These are phyloP conservation scores for Entomortierella beljakovae DNA, from an alignment of 192 early-diverging fungal genomes.

Conservation along the genomic window DNA sequence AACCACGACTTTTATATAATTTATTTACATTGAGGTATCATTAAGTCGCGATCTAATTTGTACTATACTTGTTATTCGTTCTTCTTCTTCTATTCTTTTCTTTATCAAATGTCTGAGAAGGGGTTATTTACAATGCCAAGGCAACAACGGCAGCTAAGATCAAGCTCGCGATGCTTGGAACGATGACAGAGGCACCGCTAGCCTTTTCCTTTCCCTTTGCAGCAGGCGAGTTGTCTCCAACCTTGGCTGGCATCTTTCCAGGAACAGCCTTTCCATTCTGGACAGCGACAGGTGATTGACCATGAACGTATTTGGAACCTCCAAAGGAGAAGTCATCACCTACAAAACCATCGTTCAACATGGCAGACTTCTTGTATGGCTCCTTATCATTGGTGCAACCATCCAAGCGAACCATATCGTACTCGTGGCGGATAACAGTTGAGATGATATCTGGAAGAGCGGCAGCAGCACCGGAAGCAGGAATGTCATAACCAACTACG, in stretches of 20 bases:
- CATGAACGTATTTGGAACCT: conserved; percentile 54
- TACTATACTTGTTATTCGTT: not conserved
- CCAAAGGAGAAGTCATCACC: conserved; percentile 61
- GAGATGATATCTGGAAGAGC: conserved; percentile 58
- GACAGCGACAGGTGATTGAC: conserved; percentile 54
- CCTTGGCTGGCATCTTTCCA: conserved; percentile 40
- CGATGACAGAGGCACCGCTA: not conserved
- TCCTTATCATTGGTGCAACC: conserved; percentile 62
- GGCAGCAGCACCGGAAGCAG: conserved; percentile 57
- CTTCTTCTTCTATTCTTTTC: not conserved
- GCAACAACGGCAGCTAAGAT: conserved; percentile 2
- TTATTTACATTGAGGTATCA: no score
- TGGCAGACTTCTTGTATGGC: conserved; percentile 57
- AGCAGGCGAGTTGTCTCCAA: not conserved
- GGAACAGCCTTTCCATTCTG: conserved; percentile 42
- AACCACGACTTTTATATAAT: no score
- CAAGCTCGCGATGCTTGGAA: not conserved
- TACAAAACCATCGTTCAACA: conserved; percentile 52
- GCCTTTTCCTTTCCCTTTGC: not conserved
- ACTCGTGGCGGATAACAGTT: conserved; percentile 55
- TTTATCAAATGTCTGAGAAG: not conserved
- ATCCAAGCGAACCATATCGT: conserved; percentile 65
- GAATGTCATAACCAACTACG: conserved; percentile 63
- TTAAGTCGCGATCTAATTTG: not conserved
- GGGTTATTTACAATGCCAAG: conserved; percentile 9